Conservation (phyloP, 371 early-diverging fungal genomes). For the Mucor piriformis region DNA sequence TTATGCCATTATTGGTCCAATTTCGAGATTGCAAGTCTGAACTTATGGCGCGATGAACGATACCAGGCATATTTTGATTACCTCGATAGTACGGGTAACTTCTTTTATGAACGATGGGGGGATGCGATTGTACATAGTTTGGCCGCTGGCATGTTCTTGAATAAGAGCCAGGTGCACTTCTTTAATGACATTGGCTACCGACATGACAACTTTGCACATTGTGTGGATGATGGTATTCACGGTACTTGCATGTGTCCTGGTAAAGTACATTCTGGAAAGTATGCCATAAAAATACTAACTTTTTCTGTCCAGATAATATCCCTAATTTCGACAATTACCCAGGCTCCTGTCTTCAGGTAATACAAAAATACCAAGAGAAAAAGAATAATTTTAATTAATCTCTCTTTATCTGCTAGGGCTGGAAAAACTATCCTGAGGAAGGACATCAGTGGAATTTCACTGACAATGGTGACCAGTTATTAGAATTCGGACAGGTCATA, state of each 20-base stretch:
- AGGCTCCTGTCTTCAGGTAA: slow-evolving; percentile 43
- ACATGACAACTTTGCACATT: slow-evolving; percentile 48
- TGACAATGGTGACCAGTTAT: slow-evolving; percentile 29
- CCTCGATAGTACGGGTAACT: slow-evolving; percentile 82
- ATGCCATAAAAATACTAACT: neutral
- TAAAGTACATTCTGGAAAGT: slow-evolving; percentile 15
- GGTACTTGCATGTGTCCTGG: slow-evolving; percentile 52
- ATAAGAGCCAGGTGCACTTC: slow-evolving; percentile 81
- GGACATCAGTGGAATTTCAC: slow-evolving; percentile 38
- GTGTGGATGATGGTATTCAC: slow-evolving; percentile 37
- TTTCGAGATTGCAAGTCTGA: slow-evolving; percentile 88
- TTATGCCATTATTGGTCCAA: slow-evolving; percentile 89
- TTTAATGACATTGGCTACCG: slow-evolving; percentile 88
- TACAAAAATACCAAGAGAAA: neutral
- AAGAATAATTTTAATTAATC: neutral
- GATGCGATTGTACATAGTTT: slow-evolving; percentile 97
- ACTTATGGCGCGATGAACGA: slow-evolving; percentile 70
- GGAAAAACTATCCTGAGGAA: slow-evolving; percentile 30
- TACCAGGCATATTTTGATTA: slow-evolving; percentile 80
- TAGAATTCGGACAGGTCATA: slow-evolving; percentile 13
- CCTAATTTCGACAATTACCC: slow-evolving; percentile 36
- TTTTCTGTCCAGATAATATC: slow-evolving; percentile 17
- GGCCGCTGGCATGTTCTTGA: slow-evolving; percentile 80
- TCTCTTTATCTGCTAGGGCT: slow-evolving; percentile 22
- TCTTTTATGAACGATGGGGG: slow-evolving; percentile 97